These are phyloP conservation scores for Agrocybe chaxingu DNA, from an alignment of 768 basidiomycete species.

Conservation along the genomic window DNA sequence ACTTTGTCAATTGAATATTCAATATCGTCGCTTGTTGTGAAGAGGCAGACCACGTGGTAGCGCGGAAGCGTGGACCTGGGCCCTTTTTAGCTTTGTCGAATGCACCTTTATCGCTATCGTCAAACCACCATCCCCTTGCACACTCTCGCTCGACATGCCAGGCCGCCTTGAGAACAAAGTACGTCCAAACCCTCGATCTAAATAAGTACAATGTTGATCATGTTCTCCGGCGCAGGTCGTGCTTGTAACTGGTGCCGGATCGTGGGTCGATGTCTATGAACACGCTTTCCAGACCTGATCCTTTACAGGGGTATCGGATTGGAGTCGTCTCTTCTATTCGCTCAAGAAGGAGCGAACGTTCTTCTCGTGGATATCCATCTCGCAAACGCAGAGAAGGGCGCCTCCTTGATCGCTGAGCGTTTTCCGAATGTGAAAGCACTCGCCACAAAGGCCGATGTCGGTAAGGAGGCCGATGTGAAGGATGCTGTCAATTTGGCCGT, in stretches of 20 bases:
- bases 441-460: conserved; percentile 80
- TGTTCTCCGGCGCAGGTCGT: conserved; percentile 46
- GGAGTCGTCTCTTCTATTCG: conserved; percentile 93
- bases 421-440: conserved; percentile 69
- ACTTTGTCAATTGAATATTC: no score
- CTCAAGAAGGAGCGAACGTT: conserved; percentile 90
- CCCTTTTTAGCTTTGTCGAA: conserved; percentile 1
- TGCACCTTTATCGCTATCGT: conserved; percentile 12
- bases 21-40: no score
- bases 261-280: conserved; percentile 47
- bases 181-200: conserved; percentile 8
- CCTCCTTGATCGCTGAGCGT: conserved; percentile 56
- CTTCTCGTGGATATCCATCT: conserved; percentile 87
- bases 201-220: conserved; percentile 2
- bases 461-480: conserved; percentile 85
- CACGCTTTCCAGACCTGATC: conserved; percentile 15
- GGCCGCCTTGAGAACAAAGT: conserved; percentile 71
- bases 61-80: not conserved
- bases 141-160: conserved; percentile 38
- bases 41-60: not conserved
- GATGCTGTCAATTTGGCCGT: conserved; percentile 77
- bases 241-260: conserved; percentile 85
- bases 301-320: conserved; percentile 85
- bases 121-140: not conserved
- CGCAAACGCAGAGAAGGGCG: conserved; percentile 65